Evolutionary conservation across 495 filamentous ascomycete genomes (phyloP).

Genomic region (Tetracladium marchalianum): DNA sequence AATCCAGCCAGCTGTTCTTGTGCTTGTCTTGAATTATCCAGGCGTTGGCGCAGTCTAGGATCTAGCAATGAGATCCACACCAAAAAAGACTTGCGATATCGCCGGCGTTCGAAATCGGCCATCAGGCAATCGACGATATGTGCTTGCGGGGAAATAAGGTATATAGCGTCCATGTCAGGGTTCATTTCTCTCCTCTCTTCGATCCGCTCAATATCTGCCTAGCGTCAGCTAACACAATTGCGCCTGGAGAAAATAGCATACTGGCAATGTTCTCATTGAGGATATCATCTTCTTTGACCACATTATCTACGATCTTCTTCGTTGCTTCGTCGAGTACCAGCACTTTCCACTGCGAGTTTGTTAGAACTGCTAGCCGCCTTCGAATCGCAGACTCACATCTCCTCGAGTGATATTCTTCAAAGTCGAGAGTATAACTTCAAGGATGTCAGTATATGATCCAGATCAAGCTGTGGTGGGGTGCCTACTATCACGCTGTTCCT

Average conservation of each 20-base stretch:
- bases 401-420: conserved; percentile 44
- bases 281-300: conserved; percentile 87
- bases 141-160: conserved; percentile 73
- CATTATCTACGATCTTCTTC: conserved; percentile 74
- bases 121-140: conserved; percentile 89
- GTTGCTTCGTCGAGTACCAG: conserved; percentile 75
- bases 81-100: conserved; percentile 65
- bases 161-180: conserved; percentile 84
- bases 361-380: conserved; percentile 10
- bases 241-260: conserved; percentile 33
- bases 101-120: conserved; percentile 75
- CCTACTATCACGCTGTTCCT: conserved; percentile 35
- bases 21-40: conserved; percentile 38
- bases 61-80: conserved; percentile 68
- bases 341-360: conserved; percentile 75
- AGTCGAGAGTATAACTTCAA: conserved; percentile 39
- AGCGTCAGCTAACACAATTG: conserved; percentile 19
- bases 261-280: conserved; percentile 91
- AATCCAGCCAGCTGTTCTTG: conserved; percentile 64
- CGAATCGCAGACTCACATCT: conserved; percentile 32
- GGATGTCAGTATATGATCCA: conserved; percentile 1
- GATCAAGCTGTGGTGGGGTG: neutral
- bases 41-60: conserved; percentile 28
- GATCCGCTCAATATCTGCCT: conserved; percentile 78
- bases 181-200: conserved; percentile 73